phyloP scores from a whole-genome alignment of 805 yeast genomes.

The Candida silvatica region DNA sequence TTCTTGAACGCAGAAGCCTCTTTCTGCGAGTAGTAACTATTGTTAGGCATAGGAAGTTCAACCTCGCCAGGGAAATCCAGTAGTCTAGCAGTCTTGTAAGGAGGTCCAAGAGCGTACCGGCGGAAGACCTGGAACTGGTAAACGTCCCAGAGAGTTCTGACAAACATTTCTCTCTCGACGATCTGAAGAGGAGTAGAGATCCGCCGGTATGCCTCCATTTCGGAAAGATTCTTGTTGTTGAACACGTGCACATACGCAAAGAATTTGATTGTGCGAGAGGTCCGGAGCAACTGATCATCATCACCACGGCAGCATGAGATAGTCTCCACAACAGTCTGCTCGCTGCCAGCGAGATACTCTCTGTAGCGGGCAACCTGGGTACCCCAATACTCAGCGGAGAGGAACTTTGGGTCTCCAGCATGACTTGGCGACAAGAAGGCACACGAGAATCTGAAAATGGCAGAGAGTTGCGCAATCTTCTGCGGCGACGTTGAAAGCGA shows the following conservation, averaged over 20 bases:
- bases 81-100: slow-evolving; percentile 16
- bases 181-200: slow-evolving; percentile 1
- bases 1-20: slow-evolving; percentile 9
- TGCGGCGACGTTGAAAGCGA: slow-evolving; percentile 24
- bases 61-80: slow-evolving; percentile 23
- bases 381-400: slow-evolving; percentile 30
- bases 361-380: slow-evolving; percentile 25
- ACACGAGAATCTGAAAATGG: slow-evolving; percentile 28
- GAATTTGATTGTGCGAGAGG: slow-evolving; percentile 7
- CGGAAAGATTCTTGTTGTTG: background rate
- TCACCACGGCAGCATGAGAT: slow-evolving; percentile 17
- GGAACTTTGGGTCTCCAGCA: slow-evolving; percentile 15
- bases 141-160: slow-evolving; percentile 30
- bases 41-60: slow-evolving; percentile 27
- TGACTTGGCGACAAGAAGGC: slow-evolving; percentile 23
- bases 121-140: slow-evolving; percentile 28
- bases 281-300: slow-evolving; percentile 15
- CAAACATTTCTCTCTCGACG: slow-evolving; percentile 24
- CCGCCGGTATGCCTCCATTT: background rate
- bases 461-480: slow-evolving; percentile 16
- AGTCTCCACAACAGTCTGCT: slow-evolving; percentile 21
- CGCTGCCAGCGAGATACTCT: slow-evolving; percentile 20
- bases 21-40: slow-evolving; percentile 13
- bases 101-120: slow-evolving; percentile 28
- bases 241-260: background rate